phyloP scores from a whole-genome alignment of 2,329 filamentous ascomycete species.

The Coniochaeta ligniaria region DNA sequence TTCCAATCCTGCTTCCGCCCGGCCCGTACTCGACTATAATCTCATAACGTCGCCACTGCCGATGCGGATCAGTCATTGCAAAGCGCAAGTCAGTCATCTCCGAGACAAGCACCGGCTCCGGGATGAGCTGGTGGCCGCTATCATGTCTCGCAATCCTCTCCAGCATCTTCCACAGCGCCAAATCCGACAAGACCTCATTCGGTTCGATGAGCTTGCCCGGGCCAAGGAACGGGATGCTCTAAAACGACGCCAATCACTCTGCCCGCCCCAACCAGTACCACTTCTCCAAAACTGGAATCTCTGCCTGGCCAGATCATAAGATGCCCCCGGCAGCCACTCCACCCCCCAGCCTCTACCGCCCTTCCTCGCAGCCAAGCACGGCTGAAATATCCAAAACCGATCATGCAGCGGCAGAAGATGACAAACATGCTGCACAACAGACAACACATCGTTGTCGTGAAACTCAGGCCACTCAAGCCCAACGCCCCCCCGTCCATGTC shows the following conservation, averaged over 20 bases:
- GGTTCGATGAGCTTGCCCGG: background rate
- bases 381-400: background rate
- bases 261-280: background rate
- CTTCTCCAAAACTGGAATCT: conserved; percentile 2
- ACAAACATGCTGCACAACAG: conserved; percentile 15
- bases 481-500: conserved; percentile 11
- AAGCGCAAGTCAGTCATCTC: background rate
- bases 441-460: conserved; percentile 16
- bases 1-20: background rate
- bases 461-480: conserved; percentile 17
- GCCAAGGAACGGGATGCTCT: background rate
- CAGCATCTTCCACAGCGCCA: conserved; percentile 1
- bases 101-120: background rate
- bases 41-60: background rate
- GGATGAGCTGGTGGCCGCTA: background rate
- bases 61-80: background rate
- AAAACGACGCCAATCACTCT: background rate
- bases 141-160: background rate
- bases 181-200: conserved; percentile 2
- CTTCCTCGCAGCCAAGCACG: conserved; percentile 8
- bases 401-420: conserved; percentile 13
- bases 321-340: conserved; percentile 16
- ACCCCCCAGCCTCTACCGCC: conserved; percentile 1
- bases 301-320: conserved; percentile 16
- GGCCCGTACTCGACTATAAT: background rate